phyloP scores from a whole-genome alignment of 2,329 filamentous ascomycete species.

The Penicillium olsonii region DNA sequence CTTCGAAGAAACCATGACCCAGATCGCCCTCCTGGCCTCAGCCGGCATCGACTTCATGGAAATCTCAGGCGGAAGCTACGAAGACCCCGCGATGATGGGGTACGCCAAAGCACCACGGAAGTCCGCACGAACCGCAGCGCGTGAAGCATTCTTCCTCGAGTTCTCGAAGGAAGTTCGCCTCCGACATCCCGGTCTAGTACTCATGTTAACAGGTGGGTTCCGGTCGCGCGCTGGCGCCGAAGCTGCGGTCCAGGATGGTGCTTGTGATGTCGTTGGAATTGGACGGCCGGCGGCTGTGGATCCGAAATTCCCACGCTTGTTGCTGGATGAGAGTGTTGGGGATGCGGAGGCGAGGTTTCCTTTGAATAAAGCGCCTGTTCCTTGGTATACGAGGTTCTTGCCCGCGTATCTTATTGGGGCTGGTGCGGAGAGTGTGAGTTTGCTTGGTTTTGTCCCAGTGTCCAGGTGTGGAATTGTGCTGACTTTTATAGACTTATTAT shows the following conservation, averaged over 20 bases:
- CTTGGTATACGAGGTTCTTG: slow-evolving; percentile 26
- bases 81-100: slow-evolving; percentile 51
- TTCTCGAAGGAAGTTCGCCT: slow-evolving; percentile 58
- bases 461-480: slow-evolving; percentile 11
- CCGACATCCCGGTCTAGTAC: slow-evolving; percentile 46
- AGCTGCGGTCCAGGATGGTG: slow-evolving; percentile 47
- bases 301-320: slow-evolving; percentile 41
- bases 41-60: slow-evolving; percentile 66
- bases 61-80: slow-evolving; percentile 62
- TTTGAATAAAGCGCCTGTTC: slow-evolving; percentile 27
- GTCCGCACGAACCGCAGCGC: slow-evolving; percentile 51
- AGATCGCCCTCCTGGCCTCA: slow-evolving; percentile 51
- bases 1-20: slow-evolving; percentile 58
- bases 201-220: slow-evolving; percentile 67
- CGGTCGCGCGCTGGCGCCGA: slow-evolving; percentile 55
- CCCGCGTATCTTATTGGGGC: slow-evolving; percentile 30
- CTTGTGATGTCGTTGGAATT: slow-evolving; percentile 54
- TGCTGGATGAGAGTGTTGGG: slow-evolving; percentile 31
- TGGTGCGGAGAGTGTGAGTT: slow-evolving; percentile 34
- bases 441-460: neutral
- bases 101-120: slow-evolving; percentile 21
- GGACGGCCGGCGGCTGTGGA: slow-evolving; percentile 50
- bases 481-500: slow-evolving; percentile 21
- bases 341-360: slow-evolving; percentile 27
- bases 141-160: slow-evolving; percentile 70